Evolutionary conservation across 2,329 filamentous ascomycete species (phyloP).

Genomic region (Colletotrichum cereale): DNA sequence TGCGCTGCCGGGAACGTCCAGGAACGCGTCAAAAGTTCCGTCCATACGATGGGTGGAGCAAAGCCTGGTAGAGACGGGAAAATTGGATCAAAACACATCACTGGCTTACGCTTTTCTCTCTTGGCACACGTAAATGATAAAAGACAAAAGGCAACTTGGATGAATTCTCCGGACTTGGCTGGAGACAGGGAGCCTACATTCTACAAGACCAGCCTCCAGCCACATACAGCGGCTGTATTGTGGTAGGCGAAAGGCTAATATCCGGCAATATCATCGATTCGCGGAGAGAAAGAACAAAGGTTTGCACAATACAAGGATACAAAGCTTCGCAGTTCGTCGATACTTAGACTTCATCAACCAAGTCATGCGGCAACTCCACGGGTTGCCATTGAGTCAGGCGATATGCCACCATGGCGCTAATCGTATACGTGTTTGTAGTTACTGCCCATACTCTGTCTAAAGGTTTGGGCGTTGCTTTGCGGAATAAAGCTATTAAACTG

Average conservation of each 20-base stretch:
- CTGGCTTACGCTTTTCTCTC: neutral
- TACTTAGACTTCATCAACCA: too few relatives aligned
- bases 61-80: neutral
- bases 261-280: neutral
- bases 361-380: too few relatives aligned
- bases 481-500: neutral
- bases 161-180: neutral
- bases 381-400: neutral
- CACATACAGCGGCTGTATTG: neutral
- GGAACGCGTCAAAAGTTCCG: slow-evolving; percentile 12
- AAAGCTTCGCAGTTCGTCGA: neutral
- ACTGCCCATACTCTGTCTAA: neutral
- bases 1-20: slow-evolving; percentile 13
- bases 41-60: slow-evolving; percentile 13
- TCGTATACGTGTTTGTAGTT: neutral
- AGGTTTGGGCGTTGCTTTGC: too few relatives aligned
- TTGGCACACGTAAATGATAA: too few relatives aligned
- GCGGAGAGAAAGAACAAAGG: neutral
- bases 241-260: neutral
- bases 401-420: slow-evolving; percentile 10
- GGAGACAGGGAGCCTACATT: neutral
- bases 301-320: neutral
- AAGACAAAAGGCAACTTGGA: fast-evolving
- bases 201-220: neutral
- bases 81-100: neutral